Evolutionary conservation across 345 rosid genomes (phyloP), one percentile per base, ranked within the genome.

Genomic region (Eucalyptus cloeziana): DNA sequence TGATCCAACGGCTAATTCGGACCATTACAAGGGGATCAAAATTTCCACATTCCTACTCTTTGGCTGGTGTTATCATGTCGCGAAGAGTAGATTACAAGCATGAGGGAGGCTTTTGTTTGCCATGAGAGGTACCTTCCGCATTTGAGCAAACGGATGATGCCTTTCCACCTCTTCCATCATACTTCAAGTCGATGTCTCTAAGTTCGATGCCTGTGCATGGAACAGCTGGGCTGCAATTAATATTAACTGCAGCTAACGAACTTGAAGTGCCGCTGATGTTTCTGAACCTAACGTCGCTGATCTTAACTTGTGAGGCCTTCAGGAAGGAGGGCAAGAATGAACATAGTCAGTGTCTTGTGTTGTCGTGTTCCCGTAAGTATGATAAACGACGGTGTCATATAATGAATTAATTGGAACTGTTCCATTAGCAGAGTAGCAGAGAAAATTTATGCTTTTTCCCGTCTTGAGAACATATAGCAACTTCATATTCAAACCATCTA

Each of bases 121-220:
- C 93, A 16, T 45, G 85, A 31, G 89, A 37, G n/a, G 8, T 24
- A 51, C 93, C 93, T 27, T 49, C 2, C 11, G 13, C 92, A 86
- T 92, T 90, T 19, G 69, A 25, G 64, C 93, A 91, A 22, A 40
- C 58, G 2, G 93, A 89, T 1, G n/a, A 47, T 17, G 87, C 27
- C 13, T 19, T 40, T 69, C 60, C 43, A 5, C 45, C 88, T 3
- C 6, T 5, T 17, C 89, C 90, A 16, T 22, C 1, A 85, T 86
- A 86, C 5, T 8, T 16, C 7, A 91, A 44, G 81, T 91, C 71
- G 21, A 92, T 91, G 80, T 92, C 62, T 17, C 58, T 86, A 10
- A 91, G 88, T 56, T 52, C 89, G 79, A 91, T 87, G 7, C 76
- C 44, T 6, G 89, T 13, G 45, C 91, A 90, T 45, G 93, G 91